These are phyloP conservation scores for Solanum piurae DNA, from an alignment of 257 asterid species.

Conservation along the genomic window DNA sequence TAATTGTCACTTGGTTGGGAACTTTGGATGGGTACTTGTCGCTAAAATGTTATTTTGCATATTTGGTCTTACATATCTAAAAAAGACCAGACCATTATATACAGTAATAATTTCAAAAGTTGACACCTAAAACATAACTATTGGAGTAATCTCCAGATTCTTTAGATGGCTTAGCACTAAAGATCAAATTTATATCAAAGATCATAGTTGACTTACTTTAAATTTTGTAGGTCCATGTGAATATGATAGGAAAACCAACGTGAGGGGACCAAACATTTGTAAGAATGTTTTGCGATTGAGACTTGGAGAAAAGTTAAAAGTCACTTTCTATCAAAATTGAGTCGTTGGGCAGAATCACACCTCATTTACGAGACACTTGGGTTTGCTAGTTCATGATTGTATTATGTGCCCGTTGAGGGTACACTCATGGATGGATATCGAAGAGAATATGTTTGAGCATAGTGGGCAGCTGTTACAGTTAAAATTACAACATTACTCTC, in stretches of 20 bases:
- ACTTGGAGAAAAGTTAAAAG: background rate
- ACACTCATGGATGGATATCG: background rate
- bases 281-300: background rate
- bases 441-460: background rate
- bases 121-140: too few species aligned
- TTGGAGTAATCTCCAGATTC: background rate
- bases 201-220: background rate
- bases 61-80: too few species aligned
- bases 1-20: too few species aligned
- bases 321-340: background rate
- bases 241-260: background rate
- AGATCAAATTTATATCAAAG: too few species aligned
- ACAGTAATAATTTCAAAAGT: too few species aligned
- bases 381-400: background rate
- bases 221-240: background rate
- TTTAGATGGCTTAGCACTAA: too few species aligned
- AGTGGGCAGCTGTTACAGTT: background rate
- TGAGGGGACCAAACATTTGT: background rate
- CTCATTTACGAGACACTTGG: background rate
- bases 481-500: too few species aligned
- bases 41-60: too few species aligned
- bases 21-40: too few species aligned
- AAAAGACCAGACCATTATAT: too few species aligned
- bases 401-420: background rate
- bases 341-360: background rate